Evolutionary conservation across 768 basidiomycete genomes (phyloP), one percentile per base, ranked within the genome.

Genomic region (Phylloporus arenicola): DNA sequence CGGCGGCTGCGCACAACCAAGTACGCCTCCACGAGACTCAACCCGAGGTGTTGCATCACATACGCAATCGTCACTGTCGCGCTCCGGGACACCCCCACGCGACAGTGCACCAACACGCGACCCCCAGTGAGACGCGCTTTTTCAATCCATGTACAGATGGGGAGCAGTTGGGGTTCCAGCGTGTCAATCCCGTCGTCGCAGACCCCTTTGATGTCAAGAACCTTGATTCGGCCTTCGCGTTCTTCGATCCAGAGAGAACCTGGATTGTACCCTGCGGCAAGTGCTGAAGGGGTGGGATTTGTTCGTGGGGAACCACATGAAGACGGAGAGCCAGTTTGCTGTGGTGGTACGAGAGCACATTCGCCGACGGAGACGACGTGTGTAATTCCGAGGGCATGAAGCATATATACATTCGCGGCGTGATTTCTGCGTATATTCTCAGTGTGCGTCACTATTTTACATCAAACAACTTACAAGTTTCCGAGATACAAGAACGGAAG

Each of bases 291-390:
- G n/a, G 58, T 39, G 2, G 52, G 51, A 57, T 53, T 54, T 13
- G 19, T 27, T 17, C 43, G 48, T 13, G 37, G 51, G 48, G 50
- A 29, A 10, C 34, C 24, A 37, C 50, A 19, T 11, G 25, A 11
- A 33, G 48, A 35, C 8, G 29, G 1, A 1, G 52, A 22, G 1
- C 37, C 22, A 41, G 56, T 45, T 57, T 80, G 73, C 3, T 82
- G 74, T 16, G 92, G 90, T 5, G 92, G 91, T 3, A 87, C 75
- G 20, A 96, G 80, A 11, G 94, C 90, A 53, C 91, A 92, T 73
- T 97, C 95, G 43, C 95, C 95, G 3, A 97, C 92, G 9, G 90
- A 93, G 25, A 98, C 93, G 55, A 98, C 93, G 64, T 98, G 94
- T 3, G 93, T 95, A 60, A 98, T 94, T 22, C 92, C 92, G 14